Conservation (phyloP, 1,284 basidiomycete species). For the Xerocomus nothofagi region DNA sequence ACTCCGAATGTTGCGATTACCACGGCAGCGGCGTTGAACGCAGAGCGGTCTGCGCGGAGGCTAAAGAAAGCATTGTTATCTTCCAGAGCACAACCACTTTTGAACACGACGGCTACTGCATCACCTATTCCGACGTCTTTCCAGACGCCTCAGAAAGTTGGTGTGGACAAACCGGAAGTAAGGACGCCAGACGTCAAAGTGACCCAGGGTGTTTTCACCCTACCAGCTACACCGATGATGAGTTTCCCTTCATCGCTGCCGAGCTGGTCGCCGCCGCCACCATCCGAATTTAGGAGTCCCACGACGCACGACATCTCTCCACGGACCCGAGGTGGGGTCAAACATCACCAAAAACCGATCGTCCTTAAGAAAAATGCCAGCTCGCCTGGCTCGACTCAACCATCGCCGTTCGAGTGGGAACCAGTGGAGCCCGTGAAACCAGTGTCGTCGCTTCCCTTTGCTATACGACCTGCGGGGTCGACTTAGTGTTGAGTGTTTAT, state of each 20-base stretch:
- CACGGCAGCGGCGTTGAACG: constrained; percentile 75
- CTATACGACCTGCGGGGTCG: constrained; percentile 24
- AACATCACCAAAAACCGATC: constrained; percentile 46
- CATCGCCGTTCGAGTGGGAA: constrained; percentile 60
- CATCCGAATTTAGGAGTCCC: constrained; percentile 15
- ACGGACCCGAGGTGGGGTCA: constrained; percentile 31
- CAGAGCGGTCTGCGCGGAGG: constrained; percentile 68
- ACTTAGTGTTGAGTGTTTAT: constrained; percentile 6
- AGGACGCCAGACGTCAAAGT: constrained; percentile 4
- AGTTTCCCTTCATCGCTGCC: constrained; percentile 24
- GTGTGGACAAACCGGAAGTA: constrained; percentile 1
- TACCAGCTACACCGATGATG: constrained; percentile 23
- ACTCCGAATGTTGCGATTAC: constrained; percentile 66
- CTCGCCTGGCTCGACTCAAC: constrained; percentile 31
- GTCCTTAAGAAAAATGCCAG: constrained; percentile 42
- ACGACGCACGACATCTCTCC: constrained; percentile 30
- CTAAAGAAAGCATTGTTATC: constrained; percentile 68
- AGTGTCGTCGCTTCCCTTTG: constrained; percentile 35
- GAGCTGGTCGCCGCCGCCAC: constrained; percentile 18
- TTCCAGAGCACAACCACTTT: constrained; percentile 59
- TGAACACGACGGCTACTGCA: constrained; percentile 55
- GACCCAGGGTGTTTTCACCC: neutral
- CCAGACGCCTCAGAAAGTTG: constrained; percentile 33
- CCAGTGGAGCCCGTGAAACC: constrained; percentile 52
- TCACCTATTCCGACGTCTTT: constrained; percentile 45